Conservation (phyloP, 2,329 filamentous ascomycete species). For the Fusarium subtropicale region DNA sequence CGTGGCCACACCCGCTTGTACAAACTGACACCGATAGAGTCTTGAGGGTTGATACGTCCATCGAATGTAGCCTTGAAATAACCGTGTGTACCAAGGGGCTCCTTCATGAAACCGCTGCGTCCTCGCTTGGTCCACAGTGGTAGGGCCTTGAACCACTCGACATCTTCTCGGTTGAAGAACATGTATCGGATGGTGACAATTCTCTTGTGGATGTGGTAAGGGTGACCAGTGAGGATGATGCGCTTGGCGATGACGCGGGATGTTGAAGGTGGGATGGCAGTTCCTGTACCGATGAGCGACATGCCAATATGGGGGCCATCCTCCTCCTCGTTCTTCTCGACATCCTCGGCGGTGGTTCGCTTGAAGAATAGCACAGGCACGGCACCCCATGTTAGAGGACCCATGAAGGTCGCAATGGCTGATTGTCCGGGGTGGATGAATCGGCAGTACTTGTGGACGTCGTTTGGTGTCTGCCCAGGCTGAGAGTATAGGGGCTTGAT, state of each 20-base stretch:
- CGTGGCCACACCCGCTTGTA: conserved; percentile 90
- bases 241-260: conserved; percentile 91
- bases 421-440: conserved; percentile 92
- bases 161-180: conserved; percentile 98
- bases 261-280: conserved; percentile 80
- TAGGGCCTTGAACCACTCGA: conserved; percentile 97
- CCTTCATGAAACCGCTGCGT: conserved; percentile 90
- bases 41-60: conserved; percentile 93
- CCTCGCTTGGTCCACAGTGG: conserved; percentile 94
- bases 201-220: conserved; percentile 98
- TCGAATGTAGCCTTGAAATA: conserved; percentile 99
- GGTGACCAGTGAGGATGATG: conserved; percentile 92
- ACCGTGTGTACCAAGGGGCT: conserved; percentile 94
- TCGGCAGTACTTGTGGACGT: conserved; percentile 96
- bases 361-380: conserved; percentile 93
- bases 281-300: conserved; percentile 86
- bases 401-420: conserved; percentile 89
- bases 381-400: conserved; percentile 90
- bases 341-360: conserved; percentile 60
- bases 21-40: conserved; percentile 89
- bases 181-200: conserved; percentile 98
- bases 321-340: conserved; percentile 56
- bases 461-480: conserved; percentile 89
- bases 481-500: conserved; percentile 93
- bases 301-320: conserved; percentile 64